Percentiles rank a stretch among this genome's conserved stretches.
These are phyloP conservation scores for Gossypium aridum DNA, from an alignment of 441 rosid species.

Conservation along the genomic window DNA sequence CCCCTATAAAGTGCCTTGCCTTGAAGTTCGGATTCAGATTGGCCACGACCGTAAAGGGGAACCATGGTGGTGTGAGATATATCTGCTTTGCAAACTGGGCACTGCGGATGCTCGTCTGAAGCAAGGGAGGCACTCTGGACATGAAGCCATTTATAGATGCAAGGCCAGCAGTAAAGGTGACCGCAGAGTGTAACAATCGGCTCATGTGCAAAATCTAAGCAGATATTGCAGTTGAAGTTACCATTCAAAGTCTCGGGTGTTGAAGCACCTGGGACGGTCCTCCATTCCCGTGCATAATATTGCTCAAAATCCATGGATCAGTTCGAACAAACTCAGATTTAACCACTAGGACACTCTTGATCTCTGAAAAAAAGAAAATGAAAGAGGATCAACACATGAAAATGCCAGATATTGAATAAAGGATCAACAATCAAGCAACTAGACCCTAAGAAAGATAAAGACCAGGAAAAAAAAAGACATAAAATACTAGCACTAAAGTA, in stretches of 20 bases:
- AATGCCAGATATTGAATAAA: background rate
- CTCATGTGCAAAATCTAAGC: conserved; percentile 63
- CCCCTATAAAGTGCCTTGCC: conserved; percentile 27
- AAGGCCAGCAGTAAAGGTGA: conserved; percentile 93
- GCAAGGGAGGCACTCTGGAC: conserved; percentile 64
- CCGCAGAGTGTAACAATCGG: conserved; percentile 90
- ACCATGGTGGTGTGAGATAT: conserved; percentile 74
- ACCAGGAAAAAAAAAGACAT: background rate
- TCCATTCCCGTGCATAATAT: conserved; percentile 47
- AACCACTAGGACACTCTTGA: conserved; percentile 1
- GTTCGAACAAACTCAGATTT: background rate
- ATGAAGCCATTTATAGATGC: conserved; percentile 86
- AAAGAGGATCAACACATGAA: conserved; percentile 8
- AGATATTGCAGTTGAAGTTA: conserved; percentile 82
- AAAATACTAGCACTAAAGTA: background rate
- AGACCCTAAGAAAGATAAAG: background rate
- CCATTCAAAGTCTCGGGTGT: conserved; percentile 29
- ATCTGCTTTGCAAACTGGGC: conserved; percentile 81
- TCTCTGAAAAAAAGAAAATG: conserved; percentile 14
- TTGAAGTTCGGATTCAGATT: conserved; percentile 29
- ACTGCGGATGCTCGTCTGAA: conserved; percentile 57
- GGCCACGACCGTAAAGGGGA: conserved; percentile 84
- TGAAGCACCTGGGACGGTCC: conserved; percentile 30
- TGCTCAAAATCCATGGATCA: conserved; percentile 42
- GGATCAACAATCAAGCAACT: background rate